Evolutionary conservation across 495 filamentous ascomycete genomes (phyloP).

Genomic region (Recurvomyces mirabilis): DNA sequence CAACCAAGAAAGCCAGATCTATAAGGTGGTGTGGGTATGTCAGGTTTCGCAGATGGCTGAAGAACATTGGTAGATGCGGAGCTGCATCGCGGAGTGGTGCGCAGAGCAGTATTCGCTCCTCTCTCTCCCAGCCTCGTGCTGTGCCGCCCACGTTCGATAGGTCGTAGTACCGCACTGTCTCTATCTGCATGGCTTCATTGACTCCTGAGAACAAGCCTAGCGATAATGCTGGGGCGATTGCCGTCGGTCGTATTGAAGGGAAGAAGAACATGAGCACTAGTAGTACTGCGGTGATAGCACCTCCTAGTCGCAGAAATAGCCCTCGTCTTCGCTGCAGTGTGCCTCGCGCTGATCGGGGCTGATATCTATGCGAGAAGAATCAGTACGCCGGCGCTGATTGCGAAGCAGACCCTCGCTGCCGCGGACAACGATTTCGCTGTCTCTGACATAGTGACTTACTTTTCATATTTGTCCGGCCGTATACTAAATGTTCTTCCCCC

Average conservation of each 20-base stretch:
- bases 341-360: slow-evolving; percentile 63
- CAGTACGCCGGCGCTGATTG: neutral
- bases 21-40: slow-evolving; percentile 96
- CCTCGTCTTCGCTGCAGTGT: slow-evolving; percentile 62
- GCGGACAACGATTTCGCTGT: no score
- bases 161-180: slow-evolving; percentile 95
- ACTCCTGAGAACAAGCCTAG: slow-evolving; percentile 52
- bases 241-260: slow-evolving; percentile 52
- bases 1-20: slow-evolving; percentile 92
- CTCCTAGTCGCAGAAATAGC: slow-evolving; percentile 55
- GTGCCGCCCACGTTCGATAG: slow-evolving; percentile 81
- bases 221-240: slow-evolving; percentile 50
- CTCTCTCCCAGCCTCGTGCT: slow-evolving; percentile 83
- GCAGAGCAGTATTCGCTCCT: slow-evolving; percentile 90
- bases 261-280: slow-evolving; percentile 55
- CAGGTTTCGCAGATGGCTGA: slow-evolving; percentile 86
- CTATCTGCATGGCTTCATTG: slow-evolving; percentile 62
- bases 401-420: neutral
- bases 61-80: slow-evolving; percentile 95
- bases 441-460: slow-evolving; percentile 11
- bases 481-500: slow-evolving; percentile 54
- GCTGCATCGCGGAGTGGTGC: slow-evolving; percentile 90
- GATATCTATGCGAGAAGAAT: slow-evolving; percentile 56
- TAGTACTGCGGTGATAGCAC: slow-evolving; percentile 44
- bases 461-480: slow-evolving; percentile 71